Evolutionary conservation across 768 basidiomycete genomes (phyloP).

Genomic region (Goffeauzyma gilvescens): DNA sequence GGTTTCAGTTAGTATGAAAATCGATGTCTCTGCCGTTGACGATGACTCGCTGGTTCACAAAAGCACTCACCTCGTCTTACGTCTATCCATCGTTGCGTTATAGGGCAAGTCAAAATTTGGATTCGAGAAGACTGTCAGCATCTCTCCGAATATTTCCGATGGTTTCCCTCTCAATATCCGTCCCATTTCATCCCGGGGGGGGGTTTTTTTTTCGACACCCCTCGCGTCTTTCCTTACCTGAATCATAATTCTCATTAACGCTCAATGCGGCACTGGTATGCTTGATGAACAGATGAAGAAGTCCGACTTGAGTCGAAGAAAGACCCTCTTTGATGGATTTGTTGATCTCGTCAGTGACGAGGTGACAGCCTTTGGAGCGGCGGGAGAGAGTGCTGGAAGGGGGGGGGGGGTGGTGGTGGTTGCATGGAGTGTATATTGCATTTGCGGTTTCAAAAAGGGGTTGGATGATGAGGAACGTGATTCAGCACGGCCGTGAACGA

Average conservation of each 20-base stretch:
- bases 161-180: too few relatives aligned
- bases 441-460: neutral
- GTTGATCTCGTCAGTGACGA: conserved; percentile 61
- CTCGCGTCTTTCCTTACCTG: conserved; percentile 38
- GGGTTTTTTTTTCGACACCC: neutral
- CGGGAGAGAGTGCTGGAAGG: conserved; percentile 22
- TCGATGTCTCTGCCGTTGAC: too few relatives aligned
- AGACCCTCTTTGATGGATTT: conserved; percentile 51
- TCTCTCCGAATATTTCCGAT: too few relatives aligned
- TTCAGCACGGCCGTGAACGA: too few relatives aligned
- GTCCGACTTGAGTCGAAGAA: conserved; percentile 54
- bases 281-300: conserved; percentile 70
- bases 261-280: conserved; percentile 35
- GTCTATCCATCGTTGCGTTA: conserved; percentile 27
- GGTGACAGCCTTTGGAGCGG: conserved; percentile 42
- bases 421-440: neutral
- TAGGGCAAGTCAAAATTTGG: too few relatives aligned
- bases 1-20: too few relatives aligned
- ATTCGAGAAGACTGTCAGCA: too few relatives aligned
- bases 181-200: too few relatives aligned
- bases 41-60: too few relatives aligned
- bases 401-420: neutral
- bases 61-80: conserved; percentile 17
- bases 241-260: conserved; percentile 79
- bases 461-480: too few relatives aligned